Base-by-base conservation (phyloP, 768 basidiomycete genomes). In the Lyophyllum atratum region DNA sequence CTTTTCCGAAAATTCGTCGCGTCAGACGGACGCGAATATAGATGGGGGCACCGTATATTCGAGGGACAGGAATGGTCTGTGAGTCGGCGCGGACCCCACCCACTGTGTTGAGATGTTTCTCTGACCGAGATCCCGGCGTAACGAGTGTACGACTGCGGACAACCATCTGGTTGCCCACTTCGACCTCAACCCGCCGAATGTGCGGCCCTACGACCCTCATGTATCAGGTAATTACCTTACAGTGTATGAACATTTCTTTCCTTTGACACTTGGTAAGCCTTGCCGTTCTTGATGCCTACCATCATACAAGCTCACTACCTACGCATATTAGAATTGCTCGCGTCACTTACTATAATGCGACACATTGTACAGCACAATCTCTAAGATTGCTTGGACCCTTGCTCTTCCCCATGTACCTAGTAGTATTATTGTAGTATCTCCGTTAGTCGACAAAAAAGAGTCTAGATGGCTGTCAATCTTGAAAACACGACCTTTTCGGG, bases 51-150 rank as follows among this genome's bases (percentile, higher is more conserved):
- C 69, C 78, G 78, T 28, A 74, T 74, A 39, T 68, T 79, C 28
- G 75, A 77, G 8, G 84, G 80, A 17, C 87, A 89, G 56, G 87
- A 90, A 72, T 92, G 89, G 89, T 78, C 88, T 67, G 89, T 91
- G 68, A 67, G 89, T 80, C 22, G 54, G 26, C 24, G n/a, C 22
- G 6, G 49, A 37, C 49, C 42, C 22, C 26, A 17, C 26, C 19
- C 11, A 11, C 21, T 37, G 19, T 51, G 43, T 37, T 45, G 31
- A 19, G 40, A 31, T 31, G 48, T 24, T 44, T 8, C 17, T 46
- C 55, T 56, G 49, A 56, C 49, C 40, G 21, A 31, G 49, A 17
- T 17, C 10, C 15, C 22, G 26, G 21, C 37, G 49, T 48, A 12
- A 28, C 19, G 45, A 59, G 59, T 59, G 59, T 46, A 59, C 49